These are phyloP conservation scores for Phyllostachys edulis DNA, from an alignment of 176 grass and related monocot genomes.

Conservation along the genomic window DNA sequence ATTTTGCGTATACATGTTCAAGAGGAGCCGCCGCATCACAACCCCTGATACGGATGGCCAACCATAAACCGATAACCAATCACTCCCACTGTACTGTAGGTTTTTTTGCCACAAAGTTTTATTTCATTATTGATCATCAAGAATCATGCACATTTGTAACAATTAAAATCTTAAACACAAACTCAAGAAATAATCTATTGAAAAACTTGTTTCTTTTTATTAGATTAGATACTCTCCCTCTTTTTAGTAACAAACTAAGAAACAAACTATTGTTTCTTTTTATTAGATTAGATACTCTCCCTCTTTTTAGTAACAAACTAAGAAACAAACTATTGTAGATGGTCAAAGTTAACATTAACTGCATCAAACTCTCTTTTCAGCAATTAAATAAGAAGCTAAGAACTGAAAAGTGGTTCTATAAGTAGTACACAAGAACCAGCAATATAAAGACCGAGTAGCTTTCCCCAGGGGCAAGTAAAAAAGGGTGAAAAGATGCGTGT, in stretches of 20 bases:
- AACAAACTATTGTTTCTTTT: too few species aligned
- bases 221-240: too few species aligned
- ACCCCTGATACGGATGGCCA: conserved; percentile 34
- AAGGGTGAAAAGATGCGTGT: not conserved
- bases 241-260: too few species aligned
- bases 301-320: too few species aligned
- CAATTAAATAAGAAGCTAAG: not conserved
- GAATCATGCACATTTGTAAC: too few species aligned
- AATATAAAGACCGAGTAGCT: not conserved
- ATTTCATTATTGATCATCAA: too few species aligned
- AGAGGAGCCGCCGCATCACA: not conserved
- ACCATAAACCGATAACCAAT: conserved; percentile 42
- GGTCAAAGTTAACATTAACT: not conserved
- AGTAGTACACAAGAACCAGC: not conserved
- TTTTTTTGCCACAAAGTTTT: too few species aligned
- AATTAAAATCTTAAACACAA: too few species aligned
- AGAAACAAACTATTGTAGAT: too few species aligned
- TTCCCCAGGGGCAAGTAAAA: not conserved
- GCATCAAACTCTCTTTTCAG: not conserved
- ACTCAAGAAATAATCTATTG: too few species aligned
- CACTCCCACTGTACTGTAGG: not conserved
- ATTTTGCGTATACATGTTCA: not conserved
- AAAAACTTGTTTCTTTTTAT: too few species aligned
- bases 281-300: too few species aligned
- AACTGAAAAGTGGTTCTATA: not conserved